Conservation (phyloP, 2,329 filamentous ascomycete species). For the Onygenales sp. region DNA sequence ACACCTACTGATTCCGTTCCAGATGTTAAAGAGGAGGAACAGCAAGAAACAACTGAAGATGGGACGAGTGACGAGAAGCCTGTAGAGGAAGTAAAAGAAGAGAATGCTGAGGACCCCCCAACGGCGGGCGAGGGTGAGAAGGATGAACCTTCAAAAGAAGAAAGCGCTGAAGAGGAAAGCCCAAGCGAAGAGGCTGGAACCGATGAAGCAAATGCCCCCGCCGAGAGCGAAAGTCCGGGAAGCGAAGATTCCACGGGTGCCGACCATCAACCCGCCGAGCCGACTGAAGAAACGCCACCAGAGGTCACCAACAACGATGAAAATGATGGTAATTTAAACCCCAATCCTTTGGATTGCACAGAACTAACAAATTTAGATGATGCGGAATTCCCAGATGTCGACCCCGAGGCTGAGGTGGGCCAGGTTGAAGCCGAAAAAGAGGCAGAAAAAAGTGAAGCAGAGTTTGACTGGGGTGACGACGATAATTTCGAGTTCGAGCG, state of each 20-base stretch:
- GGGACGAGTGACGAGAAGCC: background rate
- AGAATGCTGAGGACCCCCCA: slow-evolving; percentile 5
- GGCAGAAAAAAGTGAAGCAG: slow-evolving; percentile 17
- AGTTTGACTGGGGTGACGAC: slow-evolving; percentile 10
- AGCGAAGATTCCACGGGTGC: background rate
- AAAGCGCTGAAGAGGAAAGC: background rate
- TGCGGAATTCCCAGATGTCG: background rate
- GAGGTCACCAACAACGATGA: slow-evolving; percentile 6
- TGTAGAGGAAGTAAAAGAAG: slow-evolving; percentile 2
- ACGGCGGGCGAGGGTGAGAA: slow-evolving; percentile 6
- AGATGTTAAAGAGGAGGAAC: background rate
- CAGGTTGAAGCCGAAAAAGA: slow-evolving; percentile 12
- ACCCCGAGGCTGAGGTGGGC: slow-evolving; percentile 5
- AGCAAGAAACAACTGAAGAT: background rate
- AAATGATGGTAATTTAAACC: slow-evolving; percentile 13
- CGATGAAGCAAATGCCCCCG: background rate
- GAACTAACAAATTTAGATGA: background rate
- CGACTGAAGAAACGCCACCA: background rate
- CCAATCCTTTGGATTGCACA: background rate
- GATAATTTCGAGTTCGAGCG: background rate
- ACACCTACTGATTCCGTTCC: slow-evolving; percentile 5
- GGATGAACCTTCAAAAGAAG: slow-evolving; percentile 4
- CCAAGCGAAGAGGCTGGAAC: slow-evolving; percentile 4
- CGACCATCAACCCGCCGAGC: background rate
- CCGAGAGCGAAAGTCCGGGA: background rate